A percentile compares a stretch with the other conserved stretches of the same genome.
These are phyloP conservation scores for Trichoderma sp. DNA, from an alignment of 2,329 filamentous ascomycete genomes.

Conservation along the genomic window DNA sequence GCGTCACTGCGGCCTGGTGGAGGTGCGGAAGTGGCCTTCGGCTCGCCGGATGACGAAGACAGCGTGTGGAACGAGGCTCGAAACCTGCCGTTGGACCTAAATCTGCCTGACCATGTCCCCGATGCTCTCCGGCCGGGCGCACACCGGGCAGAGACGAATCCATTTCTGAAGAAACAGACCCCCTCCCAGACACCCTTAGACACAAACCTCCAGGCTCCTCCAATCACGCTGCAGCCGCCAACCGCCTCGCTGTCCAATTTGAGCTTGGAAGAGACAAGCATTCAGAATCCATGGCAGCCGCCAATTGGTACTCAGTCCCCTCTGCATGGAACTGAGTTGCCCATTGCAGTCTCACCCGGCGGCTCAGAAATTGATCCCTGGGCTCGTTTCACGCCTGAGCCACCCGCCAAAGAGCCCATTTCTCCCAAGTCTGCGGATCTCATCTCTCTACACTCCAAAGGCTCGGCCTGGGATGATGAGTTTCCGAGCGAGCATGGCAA, in stretches of 20 bases:
- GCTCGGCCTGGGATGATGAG: conserved; percentile 44
- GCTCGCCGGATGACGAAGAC: conserved; percentile 29
- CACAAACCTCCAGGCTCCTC: background rate
- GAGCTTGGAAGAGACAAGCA: conserved; percentile 40
- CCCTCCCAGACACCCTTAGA: conserved; percentile 36
- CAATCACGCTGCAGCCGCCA: conserved; percentile 26
- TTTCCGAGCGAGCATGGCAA: conserved; percentile 26
- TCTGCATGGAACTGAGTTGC: background rate
- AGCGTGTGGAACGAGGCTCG: conserved; percentile 34
- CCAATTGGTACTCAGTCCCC: conserved; percentile 26
- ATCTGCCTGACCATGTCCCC: conserved; percentile 29
- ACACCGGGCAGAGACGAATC: conserved; percentile 47
- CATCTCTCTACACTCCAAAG: conserved; percentile 39
- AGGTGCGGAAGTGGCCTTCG: conserved; percentile 17
- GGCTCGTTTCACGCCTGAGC: conserved; percentile 26
- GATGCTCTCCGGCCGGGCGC: conserved; percentile 35
- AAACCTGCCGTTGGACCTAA: conserved; percentile 20
- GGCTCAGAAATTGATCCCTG: conserved; percentile 33
- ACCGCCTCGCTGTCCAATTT: conserved; percentile 43
- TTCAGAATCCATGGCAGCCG: conserved; percentile 38
- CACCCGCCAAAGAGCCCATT: conserved; percentile 26
- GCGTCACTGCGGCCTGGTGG: conserved; percentile 35
- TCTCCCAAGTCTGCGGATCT: conserved; percentile 34
- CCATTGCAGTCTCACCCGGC: conserved; percentile 24
- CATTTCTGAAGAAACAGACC: conserved; percentile 51